These are phyloP conservation scores for Teratosphaeria pseudoeucalypti DNA, from an alignment of 2,329 filamentous ascomycete genomes.

Conservation along the genomic window DNA sequence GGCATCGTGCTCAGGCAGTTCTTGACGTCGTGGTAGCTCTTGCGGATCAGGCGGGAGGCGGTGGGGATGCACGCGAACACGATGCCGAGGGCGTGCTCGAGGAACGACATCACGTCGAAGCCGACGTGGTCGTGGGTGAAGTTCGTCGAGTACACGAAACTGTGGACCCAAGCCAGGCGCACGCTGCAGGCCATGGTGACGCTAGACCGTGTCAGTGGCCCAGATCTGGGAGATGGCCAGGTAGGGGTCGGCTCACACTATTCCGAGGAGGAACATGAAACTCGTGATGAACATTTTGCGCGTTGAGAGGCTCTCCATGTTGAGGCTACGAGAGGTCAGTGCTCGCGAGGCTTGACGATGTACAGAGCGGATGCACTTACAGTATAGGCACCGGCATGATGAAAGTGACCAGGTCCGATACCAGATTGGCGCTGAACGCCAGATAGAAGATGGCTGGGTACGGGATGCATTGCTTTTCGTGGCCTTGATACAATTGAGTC, in stretches of 20 bases:
- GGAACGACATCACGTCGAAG: background rate
- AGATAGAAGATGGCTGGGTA: background rate
- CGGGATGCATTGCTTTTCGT: background rate
- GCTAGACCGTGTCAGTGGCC: background rate
- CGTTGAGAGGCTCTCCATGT: background rate
- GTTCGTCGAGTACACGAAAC: background rate
- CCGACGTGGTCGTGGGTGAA: background rate
- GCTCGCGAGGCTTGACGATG: background rate
- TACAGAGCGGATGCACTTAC: background rate
- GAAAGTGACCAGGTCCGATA: background rate
- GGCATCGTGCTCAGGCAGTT: background rate
- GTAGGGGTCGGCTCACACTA: background rate
- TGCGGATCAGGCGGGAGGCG: background rate
- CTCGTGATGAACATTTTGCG: background rate
- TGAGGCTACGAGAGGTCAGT: background rate
- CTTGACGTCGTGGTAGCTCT: background rate
- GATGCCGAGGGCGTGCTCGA: background rate
- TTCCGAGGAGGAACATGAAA: background rate
- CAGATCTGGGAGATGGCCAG: background rate
- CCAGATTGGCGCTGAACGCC: background rate
- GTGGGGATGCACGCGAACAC: background rate
- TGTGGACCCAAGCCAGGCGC: background rate
- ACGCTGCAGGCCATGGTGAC: background rate
- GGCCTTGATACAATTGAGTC: background rate
- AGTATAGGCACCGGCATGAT: background rate